Base-by-base conservation (phyloP, 257 asterid species). In the Verbena officinalis region DNA sequence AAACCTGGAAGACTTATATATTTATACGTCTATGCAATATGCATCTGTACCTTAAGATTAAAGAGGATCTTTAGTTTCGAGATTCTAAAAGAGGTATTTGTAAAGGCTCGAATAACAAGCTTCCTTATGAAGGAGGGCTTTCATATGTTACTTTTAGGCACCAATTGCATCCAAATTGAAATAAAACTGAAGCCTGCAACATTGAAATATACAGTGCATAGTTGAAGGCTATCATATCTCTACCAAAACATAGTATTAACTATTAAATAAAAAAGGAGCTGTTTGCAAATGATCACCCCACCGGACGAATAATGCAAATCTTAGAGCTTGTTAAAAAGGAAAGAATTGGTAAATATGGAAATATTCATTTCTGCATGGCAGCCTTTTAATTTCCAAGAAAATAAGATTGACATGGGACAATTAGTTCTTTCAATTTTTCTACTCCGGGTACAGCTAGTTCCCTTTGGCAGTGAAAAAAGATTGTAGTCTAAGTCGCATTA, bases 111-210 rank as follows among this genome's bases (percentile, higher is more conserved):
- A 84, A 75, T 67, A 70, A 81, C 77, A 78, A 74, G 90, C 96
- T 91, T 86, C 88, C 96, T 73, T 77, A 85, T 76, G 67, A 65
- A 68, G 85, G 82, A 82, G 56, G 56, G 89, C 92, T 64, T 27
- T 79, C 85, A 84, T 80, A 82, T 75, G 90, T 73, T 84, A 84
- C 76, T 70, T 73, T 70, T 69, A 76, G 15, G 76, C 91, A 77
- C 83, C 93, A 82, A 76, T 77, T 63, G 86, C 83, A 70, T 69
- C 90, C 82, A 66, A 82, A 80, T 70, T 73, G 86, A 82, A 72
- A 73, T 68, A 75, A 64, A 72, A 60, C 77, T 79, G 83, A 64
- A 73, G 60, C 97, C 96, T 87, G 96, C 95, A 88, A 84, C 87
- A 88, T 77, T 83, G 79, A 79, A 84, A 84, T 89, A 79, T 80